A percentile compares a stretch with the other conserved stretches of the same genome.
These are phyloP conservation scores for Lepidium aucheri DNA, from an alignment of 345 rosid genomes.

Conservation along the genomic window DNA sequence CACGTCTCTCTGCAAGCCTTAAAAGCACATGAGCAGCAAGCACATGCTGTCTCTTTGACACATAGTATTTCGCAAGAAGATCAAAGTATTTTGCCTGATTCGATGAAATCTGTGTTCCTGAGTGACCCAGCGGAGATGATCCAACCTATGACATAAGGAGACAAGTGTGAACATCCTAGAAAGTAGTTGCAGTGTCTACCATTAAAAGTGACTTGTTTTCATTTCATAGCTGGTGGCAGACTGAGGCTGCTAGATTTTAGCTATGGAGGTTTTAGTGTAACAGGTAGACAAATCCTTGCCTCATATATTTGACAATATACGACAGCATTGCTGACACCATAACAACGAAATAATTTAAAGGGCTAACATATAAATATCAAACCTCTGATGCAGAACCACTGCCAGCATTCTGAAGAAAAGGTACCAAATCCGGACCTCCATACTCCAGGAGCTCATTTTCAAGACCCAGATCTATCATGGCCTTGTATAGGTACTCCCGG, in stretches of 20 bases:
- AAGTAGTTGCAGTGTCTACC: slow-evolving; percentile 11
- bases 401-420: slow-evolving; percentile 83
- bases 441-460: slow-evolving; percentile 91
- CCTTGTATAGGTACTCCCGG: slow-evolving; percentile 72
- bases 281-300: slow-evolving; percentile 1
- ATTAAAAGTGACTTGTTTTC: neutral
- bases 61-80: slow-evolving; percentile 88
- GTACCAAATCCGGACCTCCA: slow-evolving; percentile 97
- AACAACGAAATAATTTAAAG: neutral
- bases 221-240: neutral
- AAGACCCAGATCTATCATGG: slow-evolving; percentile 84
- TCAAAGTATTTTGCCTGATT: slow-evolving; percentile 75
- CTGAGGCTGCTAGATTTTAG: slow-evolving; percentile 11
- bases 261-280: neutral
- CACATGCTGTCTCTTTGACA: slow-evolving; percentile 78
- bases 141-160: slow-evolving; percentile 40
- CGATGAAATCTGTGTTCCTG: slow-evolving; percentile 46
- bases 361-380: neutral
- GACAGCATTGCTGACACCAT: neutral
- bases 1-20: slow-evolving; percentile 86
- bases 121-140: slow-evolving; percentile 47
- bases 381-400: slow-evolving; percentile 68
- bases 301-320: neutral
- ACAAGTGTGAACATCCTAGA: slow-evolving; percentile 8
- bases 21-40: slow-evolving; percentile 94